Evolutionary conservation across 345 rosid species (phyloP).

Genomic region (Gossypium rotundifolium): DNA sequence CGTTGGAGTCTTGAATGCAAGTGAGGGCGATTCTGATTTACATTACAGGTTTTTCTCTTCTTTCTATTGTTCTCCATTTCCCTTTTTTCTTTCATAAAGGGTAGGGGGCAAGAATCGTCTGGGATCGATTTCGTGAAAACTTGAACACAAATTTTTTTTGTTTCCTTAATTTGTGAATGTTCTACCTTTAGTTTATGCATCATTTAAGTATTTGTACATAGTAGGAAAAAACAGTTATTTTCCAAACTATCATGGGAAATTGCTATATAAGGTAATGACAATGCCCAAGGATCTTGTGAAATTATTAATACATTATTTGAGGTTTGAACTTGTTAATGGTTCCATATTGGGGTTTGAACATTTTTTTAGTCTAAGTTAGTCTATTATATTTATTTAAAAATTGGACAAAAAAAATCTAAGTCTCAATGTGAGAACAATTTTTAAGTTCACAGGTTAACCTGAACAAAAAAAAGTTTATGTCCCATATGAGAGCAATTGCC

Average conservation of each 20-base stretch:
- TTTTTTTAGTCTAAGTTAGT: too few relatives aligned
- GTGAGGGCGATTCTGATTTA: conserved; percentile 73
- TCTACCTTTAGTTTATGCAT: background rate
- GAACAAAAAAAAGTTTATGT: too few relatives aligned
- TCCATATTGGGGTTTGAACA: too few relatives aligned
- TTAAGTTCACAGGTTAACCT: too few relatives aligned
- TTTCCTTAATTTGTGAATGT: background rate
- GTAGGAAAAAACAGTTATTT: background rate
- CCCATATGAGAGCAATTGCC: too few relatives aligned
- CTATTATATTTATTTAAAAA: too few relatives aligned
- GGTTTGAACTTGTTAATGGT: too few relatives aligned
- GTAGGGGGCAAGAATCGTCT: too few relatives aligned
- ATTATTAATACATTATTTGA: background rate
- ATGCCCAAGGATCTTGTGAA: background rate
- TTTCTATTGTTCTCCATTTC: background rate
- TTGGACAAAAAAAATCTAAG: too few relatives aligned
- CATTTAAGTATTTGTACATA: background rate
- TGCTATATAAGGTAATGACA: background rate
- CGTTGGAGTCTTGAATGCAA: conserved; percentile 29
- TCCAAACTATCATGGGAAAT: background rate
- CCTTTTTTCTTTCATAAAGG: too few relatives aligned
- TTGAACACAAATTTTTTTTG: background rate
- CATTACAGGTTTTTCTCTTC: conserved; percentile 43
- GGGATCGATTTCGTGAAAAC: too few relatives aligned
- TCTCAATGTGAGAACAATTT: too few relatives aligned